phyloP scores from a whole-genome alignment of 371 early-diverging fungal species.

The Rhizopus delemar region DNA sequence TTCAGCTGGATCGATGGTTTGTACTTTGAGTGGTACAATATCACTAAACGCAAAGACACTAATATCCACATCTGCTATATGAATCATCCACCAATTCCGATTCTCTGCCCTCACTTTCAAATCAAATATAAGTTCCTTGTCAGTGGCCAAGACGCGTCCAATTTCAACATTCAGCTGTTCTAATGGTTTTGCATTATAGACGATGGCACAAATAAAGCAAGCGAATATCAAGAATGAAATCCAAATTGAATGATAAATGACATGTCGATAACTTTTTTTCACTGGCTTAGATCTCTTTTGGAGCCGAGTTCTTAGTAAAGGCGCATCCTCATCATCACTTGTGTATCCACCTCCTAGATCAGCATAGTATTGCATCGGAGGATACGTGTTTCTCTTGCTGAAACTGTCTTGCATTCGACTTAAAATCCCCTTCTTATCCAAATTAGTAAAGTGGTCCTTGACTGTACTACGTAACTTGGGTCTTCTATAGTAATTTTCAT shows the following conservation, averaged over 20 bases:
- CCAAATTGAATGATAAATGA: conserved; percentile 1
- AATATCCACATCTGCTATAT: conserved; percentile 58
- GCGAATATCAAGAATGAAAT: conserved; percentile 11
- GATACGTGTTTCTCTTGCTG: conserved; percentile 9
- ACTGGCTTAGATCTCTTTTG: conserved; percentile 2
- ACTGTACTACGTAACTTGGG: conserved; percentile 24
- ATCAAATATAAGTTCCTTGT: conserved; percentile 71
- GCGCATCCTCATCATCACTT: conserved; percentile 47
- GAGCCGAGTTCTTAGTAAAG: conserved; percentile 21
- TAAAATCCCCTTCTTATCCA: conserved; percentile 9
- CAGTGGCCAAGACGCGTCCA: conserved; percentile 63
- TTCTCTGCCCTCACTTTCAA: conserved; percentile 59
- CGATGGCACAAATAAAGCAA: conserved; percentile 14
- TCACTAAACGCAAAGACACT: conserved; percentile 67
- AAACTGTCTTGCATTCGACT: conserved; percentile 17
- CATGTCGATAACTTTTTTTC: conserved; percentile 5
- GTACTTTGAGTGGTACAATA: conserved; percentile 27
- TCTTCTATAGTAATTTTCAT: conserved; percentile 15
- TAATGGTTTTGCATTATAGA: conserved; percentile 46
- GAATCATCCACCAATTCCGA: conserved; percentile 60
- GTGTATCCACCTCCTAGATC: conserved; percentile 39
- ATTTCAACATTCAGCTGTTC: conserved; percentile 49
- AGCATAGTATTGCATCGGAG: conserved; percentile 11
- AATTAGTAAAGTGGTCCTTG: conserved; percentile 17
- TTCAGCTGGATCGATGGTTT: conserved; percentile 55